Conservation (phyloP, 495 filamentous ascomycete genomes). For the Daldinia bambusicola region DNA sequence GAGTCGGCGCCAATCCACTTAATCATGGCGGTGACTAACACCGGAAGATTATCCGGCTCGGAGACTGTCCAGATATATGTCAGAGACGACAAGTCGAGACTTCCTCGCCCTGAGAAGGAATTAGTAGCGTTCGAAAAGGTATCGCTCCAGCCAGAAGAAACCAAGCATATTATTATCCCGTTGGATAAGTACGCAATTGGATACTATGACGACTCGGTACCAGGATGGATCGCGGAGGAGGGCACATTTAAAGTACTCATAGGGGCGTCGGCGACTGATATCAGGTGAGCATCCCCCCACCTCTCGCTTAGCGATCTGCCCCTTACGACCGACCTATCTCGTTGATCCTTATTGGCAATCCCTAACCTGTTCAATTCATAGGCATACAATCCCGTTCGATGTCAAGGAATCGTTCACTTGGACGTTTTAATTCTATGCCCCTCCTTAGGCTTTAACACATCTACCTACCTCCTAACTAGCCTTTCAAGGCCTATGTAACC, state of each 20-base stretch:
- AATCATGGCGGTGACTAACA: slow-evolving; percentile 74
- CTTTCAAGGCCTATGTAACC: slow-evolving; percentile 13
- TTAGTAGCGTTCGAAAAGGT: slow-evolving; percentile 86
- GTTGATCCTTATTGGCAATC: slow-evolving; percentile 38
- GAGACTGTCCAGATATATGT: slow-evolving; percentile 87
- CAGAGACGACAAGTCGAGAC: slow-evolving; percentile 60
- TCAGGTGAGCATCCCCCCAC: slow-evolving; percentile 51
- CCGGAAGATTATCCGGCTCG: slow-evolving; percentile 69
- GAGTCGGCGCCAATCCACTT: slow-evolving; percentile 67
- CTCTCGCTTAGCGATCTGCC: slow-evolving; percentile 29
- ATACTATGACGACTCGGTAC: slow-evolving; percentile 78
- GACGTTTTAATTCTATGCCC: slow-evolving; percentile 53
- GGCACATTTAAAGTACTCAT: slow-evolving; percentile 75
- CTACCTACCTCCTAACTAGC: too few species aligned
- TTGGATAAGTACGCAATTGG: slow-evolving; percentile 81
- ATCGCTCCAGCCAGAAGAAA: slow-evolving; percentile 72
- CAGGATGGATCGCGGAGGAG: slow-evolving; percentile 81
- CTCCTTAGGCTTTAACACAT: not conserved
- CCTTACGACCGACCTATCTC: slow-evolving; percentile 32
- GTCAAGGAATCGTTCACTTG: slow-evolving; percentile 69
- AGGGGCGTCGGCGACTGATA: slow-evolving; percentile 62
- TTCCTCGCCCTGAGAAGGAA: slow-evolving; percentile 78
- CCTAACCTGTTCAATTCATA: slow-evolving; percentile 36
- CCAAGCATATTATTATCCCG: slow-evolving; percentile 69
- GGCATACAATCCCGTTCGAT: slow-evolving; percentile 62